Conservation (phyloP, 179 eudicot genomes). For the Vitellaria paradoxa region DNA sequence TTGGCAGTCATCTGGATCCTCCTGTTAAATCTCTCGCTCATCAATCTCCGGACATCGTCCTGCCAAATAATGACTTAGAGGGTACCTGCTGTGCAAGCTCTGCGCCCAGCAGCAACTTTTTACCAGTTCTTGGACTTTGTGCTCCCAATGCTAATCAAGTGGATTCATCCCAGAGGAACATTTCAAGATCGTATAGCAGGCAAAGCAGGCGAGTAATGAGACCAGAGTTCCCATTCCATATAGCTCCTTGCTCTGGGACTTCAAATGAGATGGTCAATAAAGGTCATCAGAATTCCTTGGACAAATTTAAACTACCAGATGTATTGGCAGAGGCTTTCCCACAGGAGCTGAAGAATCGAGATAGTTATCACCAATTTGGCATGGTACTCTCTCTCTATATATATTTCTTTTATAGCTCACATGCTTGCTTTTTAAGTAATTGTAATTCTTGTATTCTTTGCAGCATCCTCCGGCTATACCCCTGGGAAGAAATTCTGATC, state of each 20-base stretch:
- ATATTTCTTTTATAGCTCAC: neutral
- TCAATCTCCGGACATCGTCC: slow-evolving; percentile 25
- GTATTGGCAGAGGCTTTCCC: slow-evolving; percentile 38
- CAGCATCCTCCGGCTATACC: slow-evolving; percentile 49
- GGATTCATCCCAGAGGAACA: slow-evolving; percentile 50
- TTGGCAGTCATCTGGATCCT: slow-evolving; percentile 22
- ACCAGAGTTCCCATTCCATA: slow-evolving; percentile 50
- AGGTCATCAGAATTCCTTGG: slow-evolving; percentile 34
- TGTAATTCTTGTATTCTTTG: slow-evolving; percentile 29
- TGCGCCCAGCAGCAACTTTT: slow-evolving; percentile 28
- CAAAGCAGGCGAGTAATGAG: slow-evolving; percentile 43
- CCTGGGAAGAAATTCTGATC: slow-evolving; percentile 47
- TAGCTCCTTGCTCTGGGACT: slow-evolving; percentile 35
- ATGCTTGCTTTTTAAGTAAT: neutral
- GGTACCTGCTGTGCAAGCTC: slow-evolving; percentile 29
- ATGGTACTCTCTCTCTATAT: slow-evolving; percentile 40
- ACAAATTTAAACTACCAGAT: slow-evolving; percentile 37
- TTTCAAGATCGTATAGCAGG: slow-evolving; percentile 39
- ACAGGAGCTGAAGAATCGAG: slow-evolving; percentile 32
- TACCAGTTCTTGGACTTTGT: slow-evolving; percentile 88
- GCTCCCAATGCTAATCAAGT: slow-evolving; percentile 83
- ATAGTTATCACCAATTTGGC: slow-evolving; percentile 37
- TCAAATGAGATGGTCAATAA: slow-evolving; percentile 35
- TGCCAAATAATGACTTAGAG: slow-evolving; percentile 27
- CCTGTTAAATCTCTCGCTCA: slow-evolving; percentile 23